Evolutionary conservation across 768 basidiomycete genomes (phyloP).

Genomic region (Russula sp.): DNA sequence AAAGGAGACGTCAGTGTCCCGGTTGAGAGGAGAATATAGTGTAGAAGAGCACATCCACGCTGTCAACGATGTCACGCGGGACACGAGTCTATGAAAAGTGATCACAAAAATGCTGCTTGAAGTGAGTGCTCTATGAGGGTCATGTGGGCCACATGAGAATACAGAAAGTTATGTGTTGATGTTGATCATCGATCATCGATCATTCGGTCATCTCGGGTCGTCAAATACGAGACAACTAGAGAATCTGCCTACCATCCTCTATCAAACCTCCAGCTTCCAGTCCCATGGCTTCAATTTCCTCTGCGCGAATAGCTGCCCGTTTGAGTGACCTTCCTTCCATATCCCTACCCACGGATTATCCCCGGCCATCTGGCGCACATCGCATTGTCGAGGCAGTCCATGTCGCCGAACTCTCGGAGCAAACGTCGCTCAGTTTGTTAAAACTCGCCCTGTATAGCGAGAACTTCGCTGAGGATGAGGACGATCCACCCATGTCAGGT

Average conservation of each 20-base stretch:
- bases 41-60: neutral
- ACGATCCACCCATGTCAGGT: constrained; percentile 37
- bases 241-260: neutral
- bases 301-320: constrained; percentile 52
- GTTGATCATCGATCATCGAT: too few species aligned
- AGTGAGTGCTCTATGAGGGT: too few species aligned
- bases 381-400: constrained; percentile 84
- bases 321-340: constrained; percentile 82
- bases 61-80: too few species aligned
- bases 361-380: constrained; percentile 63
- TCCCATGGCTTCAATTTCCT: constrained; percentile 27
- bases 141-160: too few species aligned
- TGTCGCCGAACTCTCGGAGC: constrained; percentile 59
- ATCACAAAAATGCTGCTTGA: too few species aligned
- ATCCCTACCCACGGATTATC: constrained; percentile 93
- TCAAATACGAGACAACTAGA: neutral
- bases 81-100: too few species aligned
- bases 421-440: constrained; percentile 69
- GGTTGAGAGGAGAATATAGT: neutral
- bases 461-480: constrained; percentile 41
- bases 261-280: neutral
- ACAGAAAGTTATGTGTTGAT: too few species aligned
- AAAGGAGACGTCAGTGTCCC: neutral
- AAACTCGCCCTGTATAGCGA: constrained; percentile 75
- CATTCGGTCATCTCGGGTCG: neutral